phyloP scores from a whole-genome alignment of 2,329 filamentous ascomycete species.

The Diaporthe vexans region DNA sequence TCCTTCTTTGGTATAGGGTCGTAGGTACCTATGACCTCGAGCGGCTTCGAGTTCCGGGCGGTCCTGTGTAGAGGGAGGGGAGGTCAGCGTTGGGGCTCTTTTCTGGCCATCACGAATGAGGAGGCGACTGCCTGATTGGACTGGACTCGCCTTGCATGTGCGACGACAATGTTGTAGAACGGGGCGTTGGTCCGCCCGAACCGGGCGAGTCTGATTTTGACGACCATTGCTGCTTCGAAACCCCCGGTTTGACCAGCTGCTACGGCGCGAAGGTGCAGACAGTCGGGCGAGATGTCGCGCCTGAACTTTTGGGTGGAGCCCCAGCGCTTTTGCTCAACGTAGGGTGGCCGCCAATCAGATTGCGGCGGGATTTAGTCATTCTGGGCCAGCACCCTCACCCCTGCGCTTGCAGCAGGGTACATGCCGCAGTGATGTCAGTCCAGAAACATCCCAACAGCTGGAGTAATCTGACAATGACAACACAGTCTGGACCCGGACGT shows the following conservation, averaged over 20 bases:
- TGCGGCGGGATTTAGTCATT: slow-evolving; percentile 25
- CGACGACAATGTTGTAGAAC: slow-evolving; percentile 97
- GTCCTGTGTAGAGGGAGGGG: slow-evolving; percentile 66
- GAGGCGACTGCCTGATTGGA: slow-evolving; percentile 43
- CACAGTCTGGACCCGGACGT: not conserved
- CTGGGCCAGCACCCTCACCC: not conserved
- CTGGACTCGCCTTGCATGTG: slow-evolving; percentile 81
- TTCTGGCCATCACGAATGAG: not conserved
- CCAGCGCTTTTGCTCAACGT: slow-evolving; percentile 6
- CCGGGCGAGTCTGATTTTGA: slow-evolving; percentile 93
- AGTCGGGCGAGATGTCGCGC: slow-evolving; percentile 11
- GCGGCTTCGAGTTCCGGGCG: slow-evolving; percentile 86
- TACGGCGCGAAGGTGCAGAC: slow-evolving; percentile 3
- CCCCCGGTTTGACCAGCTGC: not conserved
- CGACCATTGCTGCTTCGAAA: slow-evolving; percentile 75
- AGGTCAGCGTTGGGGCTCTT: not conserved
- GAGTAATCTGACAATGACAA: slow-evolving; percentile 12
- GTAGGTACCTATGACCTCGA: slow-evolving; percentile 92
- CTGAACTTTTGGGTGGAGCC: slow-evolving; percentile 36
- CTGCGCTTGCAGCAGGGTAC: not conserved
- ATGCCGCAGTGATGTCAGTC: slow-evolving; percentile 23
- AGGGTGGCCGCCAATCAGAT: slow-evolving; percentile 23
- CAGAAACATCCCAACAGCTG: not conserved
- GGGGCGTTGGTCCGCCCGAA: slow-evolving; percentile 91
- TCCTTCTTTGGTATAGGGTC: slow-evolving; percentile 76